A percentile compares a stretch with the other conserved stretches of the same genome.
Evolutionary conservation across 106 monocot species (phyloP).

Genomic region (Dioscorea dumetorum): DNA sequence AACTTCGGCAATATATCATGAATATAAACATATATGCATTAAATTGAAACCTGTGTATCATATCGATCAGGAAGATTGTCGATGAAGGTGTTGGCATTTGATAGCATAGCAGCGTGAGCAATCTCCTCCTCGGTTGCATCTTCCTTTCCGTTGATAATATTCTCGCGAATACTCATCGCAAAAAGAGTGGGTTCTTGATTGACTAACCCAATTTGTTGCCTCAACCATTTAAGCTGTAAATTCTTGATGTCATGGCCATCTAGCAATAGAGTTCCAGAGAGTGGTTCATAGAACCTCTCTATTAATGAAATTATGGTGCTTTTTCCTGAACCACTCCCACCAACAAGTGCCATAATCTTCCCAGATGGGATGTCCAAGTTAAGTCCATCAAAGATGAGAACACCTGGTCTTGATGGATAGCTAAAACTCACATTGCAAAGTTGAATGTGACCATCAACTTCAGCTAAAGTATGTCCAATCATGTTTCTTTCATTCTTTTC

Average conservation of each 20-base stretch:
- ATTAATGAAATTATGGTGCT: slow-evolving; percentile 25
- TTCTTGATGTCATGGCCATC: slow-evolving; percentile 11
- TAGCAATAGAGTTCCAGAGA: slow-evolving; percentile 12
- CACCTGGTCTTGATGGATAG: slow-evolving; percentile 24
- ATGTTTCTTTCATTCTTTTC: slow-evolving; percentile 2
- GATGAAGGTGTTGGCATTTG: background rate
- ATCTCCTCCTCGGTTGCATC: slow-evolving; percentile 5
- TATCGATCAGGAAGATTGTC: slow-evolving; percentile 1
- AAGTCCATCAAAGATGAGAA: slow-evolving; percentile 2
- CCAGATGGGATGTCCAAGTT: slow-evolving; percentile 8
- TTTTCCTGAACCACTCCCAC: slow-evolving; percentile 23
- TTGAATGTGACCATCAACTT: slow-evolving; percentile 15
- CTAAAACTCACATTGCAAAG: slow-evolving; percentile 10
- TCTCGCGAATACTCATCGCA: slow-evolving; percentile 3
- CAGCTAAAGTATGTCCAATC: background rate
- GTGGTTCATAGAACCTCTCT: slow-evolving; percentile 26
- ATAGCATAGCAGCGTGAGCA: background rate
- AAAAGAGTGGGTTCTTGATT: slow-evolving; percentile 13
- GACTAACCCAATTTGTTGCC: slow-evolving; percentile 17
- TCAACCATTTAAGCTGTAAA: slow-evolving; percentile 6
- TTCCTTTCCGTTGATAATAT: slow-evolving; percentile 2
- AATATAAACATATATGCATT: background rate
- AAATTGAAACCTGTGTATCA: slow-evolving; percentile 12
- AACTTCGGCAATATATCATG: no score
- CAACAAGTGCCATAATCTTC: slow-evolving; percentile 18